Evolutionary conservation across 345 rosid genomes (phyloP), one percentile per base, ranked within the genome.

Genomic region (Psidium friedrichsthalianum): DNA sequence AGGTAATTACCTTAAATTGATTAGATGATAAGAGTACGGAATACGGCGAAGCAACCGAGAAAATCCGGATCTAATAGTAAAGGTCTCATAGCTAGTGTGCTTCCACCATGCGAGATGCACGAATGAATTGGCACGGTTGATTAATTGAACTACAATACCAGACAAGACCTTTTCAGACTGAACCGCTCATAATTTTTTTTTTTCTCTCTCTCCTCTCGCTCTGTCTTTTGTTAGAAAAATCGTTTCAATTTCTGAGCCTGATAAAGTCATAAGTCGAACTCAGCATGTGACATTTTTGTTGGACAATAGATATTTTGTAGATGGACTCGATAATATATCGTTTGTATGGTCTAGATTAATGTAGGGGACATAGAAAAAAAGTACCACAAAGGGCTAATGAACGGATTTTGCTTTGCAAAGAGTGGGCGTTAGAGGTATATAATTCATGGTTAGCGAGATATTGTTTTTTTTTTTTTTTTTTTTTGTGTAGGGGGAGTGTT

Each of bases 91-190:
- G 53, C 0, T 18, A 0, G 22, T 64, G 29, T 6, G 42, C 18
- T 64, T 20, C 42, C n/a, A n/a, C 7, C 8, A 11, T 0, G 40
- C 22, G 0, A 64, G 76, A 64, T 29, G 76, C 22, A 3, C 2
- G 18, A 16, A 29, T 64, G 42, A 29, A 29, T 29, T 6, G 11
- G 22, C 16, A 10, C 22, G 9, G 1, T 64, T 64, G 0, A 5
- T 29, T 29, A 10, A 27, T 61, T 29, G 20, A 14, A 27, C 3
- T 14, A 27, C 1, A 0, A 61, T 1, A 1, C 1, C 1, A 0
- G 21, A 61, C 29, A 1, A 6, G 20, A 14, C 2, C 5, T 13
- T 61, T 13, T 27, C 3, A 1, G 27, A 58, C n/a, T 11, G 3
- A 58, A 58, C 12, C 0, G 32, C 5, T n/a, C 2, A n/a, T n/a